phyloP scores from a whole-genome alignment of 306 rosid species.

The Pueraria montana region DNA sequence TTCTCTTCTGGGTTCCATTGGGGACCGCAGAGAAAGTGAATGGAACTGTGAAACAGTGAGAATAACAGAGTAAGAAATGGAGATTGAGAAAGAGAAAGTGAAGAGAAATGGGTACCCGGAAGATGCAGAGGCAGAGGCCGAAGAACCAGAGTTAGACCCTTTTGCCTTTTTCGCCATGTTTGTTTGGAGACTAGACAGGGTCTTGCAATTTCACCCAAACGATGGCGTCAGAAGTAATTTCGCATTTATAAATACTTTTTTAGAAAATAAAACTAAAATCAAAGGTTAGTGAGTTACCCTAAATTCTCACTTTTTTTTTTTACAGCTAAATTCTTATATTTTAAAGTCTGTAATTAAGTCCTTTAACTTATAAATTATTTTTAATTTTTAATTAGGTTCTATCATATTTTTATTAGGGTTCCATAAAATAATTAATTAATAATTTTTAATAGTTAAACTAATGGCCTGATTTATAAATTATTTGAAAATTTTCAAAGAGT shows the following conservation, averaged over 20 bases:
- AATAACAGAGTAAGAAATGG: not conserved
- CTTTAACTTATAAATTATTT: too few species aligned
- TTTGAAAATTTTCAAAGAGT: not conserved
- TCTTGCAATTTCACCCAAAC: slow-evolving; percentile 11
- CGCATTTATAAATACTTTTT: not conserved
- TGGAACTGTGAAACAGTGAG: slow-evolving; percentile 32
- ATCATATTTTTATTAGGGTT: too few species aligned
- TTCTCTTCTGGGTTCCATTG: slow-evolving; percentile 30
- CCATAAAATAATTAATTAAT: too few species aligned
- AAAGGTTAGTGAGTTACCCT: too few species aligned
- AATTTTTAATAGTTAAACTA: too few species aligned
- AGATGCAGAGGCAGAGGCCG: slow-evolving; percentile 49
- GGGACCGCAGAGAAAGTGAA: slow-evolving; percentile 36
- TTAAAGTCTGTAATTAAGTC: too few species aligned
- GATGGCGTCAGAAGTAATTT: not conserved
- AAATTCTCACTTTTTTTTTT: too few species aligned
- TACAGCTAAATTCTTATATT: too few species aligned
- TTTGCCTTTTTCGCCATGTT: slow-evolving; percentile 64
- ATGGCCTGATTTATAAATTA: too few species aligned
- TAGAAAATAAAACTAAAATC: not conserved
- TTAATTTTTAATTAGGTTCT: too few species aligned
- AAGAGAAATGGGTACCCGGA: slow-evolving; percentile 48
- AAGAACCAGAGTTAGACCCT: slow-evolving; percentile 43
- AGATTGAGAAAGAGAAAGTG: not conserved
- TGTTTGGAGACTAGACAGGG: not conserved